Percentiles rank a stretch among this genome's conserved stretches.
Conservation (phyloP, 257 asterid genomes). For the Jacaranda copaia region DNA sequence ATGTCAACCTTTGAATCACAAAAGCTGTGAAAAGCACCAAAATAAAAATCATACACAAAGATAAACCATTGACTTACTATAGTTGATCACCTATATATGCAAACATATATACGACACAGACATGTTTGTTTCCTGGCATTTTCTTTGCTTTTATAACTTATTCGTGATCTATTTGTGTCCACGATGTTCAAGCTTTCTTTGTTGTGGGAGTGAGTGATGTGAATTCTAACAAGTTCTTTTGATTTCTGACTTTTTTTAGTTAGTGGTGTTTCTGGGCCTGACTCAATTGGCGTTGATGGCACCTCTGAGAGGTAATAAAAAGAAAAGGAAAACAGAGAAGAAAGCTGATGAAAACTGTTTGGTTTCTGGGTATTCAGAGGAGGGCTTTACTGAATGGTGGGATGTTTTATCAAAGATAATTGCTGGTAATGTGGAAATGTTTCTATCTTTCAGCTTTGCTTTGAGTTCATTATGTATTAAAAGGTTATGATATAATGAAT, state of each 20-base stretch:
- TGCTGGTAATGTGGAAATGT: constrained; percentile 49
- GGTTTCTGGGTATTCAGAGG: constrained; percentile 63
- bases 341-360: constrained; percentile 54
- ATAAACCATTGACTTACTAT: constrained; percentile 28
- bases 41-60: constrained; percentile 11
- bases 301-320: constrained; percentile 71
- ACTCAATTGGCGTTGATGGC: constrained; percentile 57
- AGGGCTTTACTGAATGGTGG: constrained; percentile 78
- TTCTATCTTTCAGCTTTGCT: constrained; percentile 13
- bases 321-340: constrained; percentile 69
- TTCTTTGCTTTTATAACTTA: constrained; percentile 24
- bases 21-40: constrained; percentile 21
- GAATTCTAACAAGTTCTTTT: constrained; percentile 33
- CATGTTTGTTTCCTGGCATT: constrained; percentile 23
- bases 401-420: constrained; percentile 58
- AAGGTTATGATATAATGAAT: constrained; percentile 27
- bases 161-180: constrained; percentile 37
- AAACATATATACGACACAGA: neutral
- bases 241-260: constrained; percentile 27
- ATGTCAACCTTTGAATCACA: constrained; percentile 34
- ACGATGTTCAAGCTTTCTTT: constrained; percentile 24
- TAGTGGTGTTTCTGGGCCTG: constrained; percentile 40
- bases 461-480: constrained; percentile 32
- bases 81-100: constrained; percentile 28
- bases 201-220: constrained; percentile 36